Conservation (phyloP, 2,329 filamentous ascomycete genomes). For the Fusarium transvaalense region DNA sequence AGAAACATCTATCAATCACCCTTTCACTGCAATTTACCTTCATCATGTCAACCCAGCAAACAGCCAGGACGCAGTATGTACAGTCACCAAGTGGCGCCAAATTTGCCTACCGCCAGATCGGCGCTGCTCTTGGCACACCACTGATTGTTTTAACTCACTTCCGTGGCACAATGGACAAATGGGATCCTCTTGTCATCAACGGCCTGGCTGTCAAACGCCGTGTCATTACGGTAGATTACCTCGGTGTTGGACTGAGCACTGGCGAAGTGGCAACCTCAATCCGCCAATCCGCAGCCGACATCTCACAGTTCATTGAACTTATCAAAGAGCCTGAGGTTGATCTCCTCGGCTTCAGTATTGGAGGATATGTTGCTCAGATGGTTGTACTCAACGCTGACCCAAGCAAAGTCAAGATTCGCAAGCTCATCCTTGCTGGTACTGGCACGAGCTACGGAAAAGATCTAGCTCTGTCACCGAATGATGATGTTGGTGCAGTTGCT, state of each 20-base stretch:
- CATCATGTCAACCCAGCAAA: constrained; percentile 18
- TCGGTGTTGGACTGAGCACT: constrained; percentile 9
- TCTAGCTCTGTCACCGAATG: not conserved
- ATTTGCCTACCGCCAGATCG: constrained; percentile 17
- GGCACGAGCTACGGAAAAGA: not conserved
- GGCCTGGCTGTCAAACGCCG: not conserved
- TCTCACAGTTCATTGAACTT: not conserved
- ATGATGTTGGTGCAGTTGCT: constrained; percentile 2
- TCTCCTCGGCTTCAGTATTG: not conserved
- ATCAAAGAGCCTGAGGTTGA: not conserved
- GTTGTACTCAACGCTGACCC: constrained; percentile 2
- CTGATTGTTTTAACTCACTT: not conserved
- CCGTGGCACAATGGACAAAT: constrained; percentile 13
- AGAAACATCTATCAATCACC: accelerated
- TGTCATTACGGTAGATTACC: constrained; percentile 10
- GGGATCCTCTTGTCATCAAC: constrained; percentile 18
- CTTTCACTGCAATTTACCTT: accelerated
- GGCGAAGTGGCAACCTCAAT: constrained; percentile 7
- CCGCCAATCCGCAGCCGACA: constrained; percentile 8
- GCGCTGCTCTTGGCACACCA: not conserved
- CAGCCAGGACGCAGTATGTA: constrained; percentile 9
- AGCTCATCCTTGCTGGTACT: constrained; percentile 3
- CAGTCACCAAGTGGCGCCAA: not conserved
- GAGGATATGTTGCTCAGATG: constrained; percentile 18
- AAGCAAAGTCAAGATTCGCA: not conserved